Evolutionary conservation across 345 rosid genomes (phyloP), one percentile per base, ranked within the genome.

Genomic region (Jatropha curcas): DNA sequence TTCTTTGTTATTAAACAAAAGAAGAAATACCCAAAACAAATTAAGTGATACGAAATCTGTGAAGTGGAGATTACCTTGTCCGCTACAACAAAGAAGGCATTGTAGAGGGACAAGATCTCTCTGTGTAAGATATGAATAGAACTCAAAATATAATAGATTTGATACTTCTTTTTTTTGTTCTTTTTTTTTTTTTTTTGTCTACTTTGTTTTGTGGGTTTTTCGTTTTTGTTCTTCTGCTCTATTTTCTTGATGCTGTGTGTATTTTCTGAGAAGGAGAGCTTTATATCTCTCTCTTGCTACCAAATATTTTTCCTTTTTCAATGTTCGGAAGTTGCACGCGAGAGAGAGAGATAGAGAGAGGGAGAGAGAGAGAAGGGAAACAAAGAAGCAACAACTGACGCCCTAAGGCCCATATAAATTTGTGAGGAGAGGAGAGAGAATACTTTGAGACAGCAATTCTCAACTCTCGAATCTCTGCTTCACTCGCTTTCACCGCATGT

Each of bases 51-150:
- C 28, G 30, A 70, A 70, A 57, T 41, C 39, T 24, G 19, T 25
- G 37, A 24, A 58, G 71, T 53, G 60, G 59, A 63, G 74, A 80
- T 71, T 79, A 81, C 87, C 84, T 77, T 81, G 86, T 77, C 84
- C 82, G 55, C 81, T 68, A 79, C 83, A 71, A 71, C 74, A 74
- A 74, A 64, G 51, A 70, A 70, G 67, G 67, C 74, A 83, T 83
- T 84, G 81, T 76, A 79, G 71, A 68, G 77, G 84, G 74, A 76
- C 79, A 81, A 76, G 80, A 73, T 84, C 77, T 57, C 78, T 72
- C 72, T 19, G 37, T 35, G 5, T 62, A 3, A 20, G 8, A 35
- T 31, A 35, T 17, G 5, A 22, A 52, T 11, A 31, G 13, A 37
- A 25, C n/a, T 24, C 35, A 56, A n/a, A 45, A 60, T n/a, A 70